Evolutionary conservation across 192 early-diverging fungal genomes (phyloP).

Genomic region (Mortierella alpina): DNA sequence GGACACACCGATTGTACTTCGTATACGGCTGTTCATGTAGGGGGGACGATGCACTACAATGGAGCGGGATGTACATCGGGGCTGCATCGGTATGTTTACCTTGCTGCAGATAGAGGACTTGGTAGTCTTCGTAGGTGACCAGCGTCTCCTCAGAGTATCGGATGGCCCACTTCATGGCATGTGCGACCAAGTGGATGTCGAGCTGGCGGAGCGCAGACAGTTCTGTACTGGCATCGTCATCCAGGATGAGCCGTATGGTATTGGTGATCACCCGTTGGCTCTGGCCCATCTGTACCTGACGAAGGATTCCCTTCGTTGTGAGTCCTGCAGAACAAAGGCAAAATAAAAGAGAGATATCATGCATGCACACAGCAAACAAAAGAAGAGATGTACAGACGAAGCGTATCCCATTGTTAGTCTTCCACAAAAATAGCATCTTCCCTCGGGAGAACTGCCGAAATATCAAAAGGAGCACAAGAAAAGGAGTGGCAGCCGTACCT

Average conservation of each 20-base stretch:
- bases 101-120: constrained; percentile 48
- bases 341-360: not conserved
- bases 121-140: constrained; percentile 45
- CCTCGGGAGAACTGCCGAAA: not conserved
- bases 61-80: too few relatives aligned
- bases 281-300: constrained; percentile 37
- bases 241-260: constrained; percentile 42
- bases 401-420: too few relatives aligned
- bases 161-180: constrained; percentile 55
- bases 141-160: constrained; percentile 47
- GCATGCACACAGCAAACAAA: not conserved
- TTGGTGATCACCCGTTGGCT: constrained; percentile 28
- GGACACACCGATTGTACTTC: too few relatives aligned
- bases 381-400: not conserved
- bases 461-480: not conserved
- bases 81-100: constrained; percentile 12
- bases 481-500: constrained; percentile 16
- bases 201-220: constrained; percentile 40
- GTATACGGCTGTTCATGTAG: too few relatives aligned
- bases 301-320: constrained; percentile 47
- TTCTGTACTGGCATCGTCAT: constrained; percentile 47
- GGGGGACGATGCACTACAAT: too few relatives aligned
- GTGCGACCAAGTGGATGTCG: constrained; percentile 47
- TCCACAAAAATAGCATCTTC: not conserved
- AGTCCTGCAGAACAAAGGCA: constrained; percentile 28